phyloP scores from a whole-genome alignment of 2,329 filamentous ascomycete species.

The Helicocarpus griseus region DNA sequence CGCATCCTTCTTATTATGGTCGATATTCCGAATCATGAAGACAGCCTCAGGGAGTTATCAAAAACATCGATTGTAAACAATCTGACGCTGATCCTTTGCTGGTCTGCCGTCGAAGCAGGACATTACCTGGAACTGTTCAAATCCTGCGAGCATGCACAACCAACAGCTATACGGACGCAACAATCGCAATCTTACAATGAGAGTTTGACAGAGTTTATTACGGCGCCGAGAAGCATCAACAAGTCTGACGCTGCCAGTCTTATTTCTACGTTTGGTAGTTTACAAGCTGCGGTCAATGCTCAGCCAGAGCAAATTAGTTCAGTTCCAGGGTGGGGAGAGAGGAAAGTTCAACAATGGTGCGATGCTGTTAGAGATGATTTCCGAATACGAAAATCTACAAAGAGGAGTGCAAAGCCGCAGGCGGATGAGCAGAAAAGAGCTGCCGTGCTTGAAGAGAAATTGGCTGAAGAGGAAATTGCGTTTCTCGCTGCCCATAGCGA shows the following conservation, averaged over 20 bases:
- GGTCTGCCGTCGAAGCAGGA: constrained; percentile 87
- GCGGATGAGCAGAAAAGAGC: constrained; percentile 14
- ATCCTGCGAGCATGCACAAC: constrained; percentile 78
- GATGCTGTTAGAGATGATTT: constrained; percentile 78
- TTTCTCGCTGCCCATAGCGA: constrained; percentile 16
- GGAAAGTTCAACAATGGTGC: constrained; percentile 84
- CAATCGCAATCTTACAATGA: constrained; percentile 78
- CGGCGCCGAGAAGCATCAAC: constrained; percentile 79
- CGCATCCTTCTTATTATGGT: constrained; percentile 84
- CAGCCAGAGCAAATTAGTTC: constrained; percentile 72
- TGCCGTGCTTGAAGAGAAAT: background rate
- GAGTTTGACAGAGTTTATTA: constrained; percentile 84
- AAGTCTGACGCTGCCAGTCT: constrained; percentile 88
- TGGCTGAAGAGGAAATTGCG: constrained; percentile 21
- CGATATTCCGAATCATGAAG: constrained; percentile 90
- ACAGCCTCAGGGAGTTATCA: constrained; percentile 75
- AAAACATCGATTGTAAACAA: constrained; percentile 92
- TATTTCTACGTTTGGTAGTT: constrained; percentile 83
- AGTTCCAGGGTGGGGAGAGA: constrained; percentile 89
- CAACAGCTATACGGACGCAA: constrained; percentile 71
- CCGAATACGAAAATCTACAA: constrained; percentile 61
- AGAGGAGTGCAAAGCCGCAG: constrained; percentile 27
- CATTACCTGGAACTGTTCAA: constrained; percentile 94
- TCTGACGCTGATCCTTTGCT: constrained; percentile 83
- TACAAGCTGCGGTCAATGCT: constrained; percentile 80